Evolutionary conservation across 2,329 filamentous ascomycete genomes (phyloP).

Genomic region (Samsoniella hepiali): DNA sequence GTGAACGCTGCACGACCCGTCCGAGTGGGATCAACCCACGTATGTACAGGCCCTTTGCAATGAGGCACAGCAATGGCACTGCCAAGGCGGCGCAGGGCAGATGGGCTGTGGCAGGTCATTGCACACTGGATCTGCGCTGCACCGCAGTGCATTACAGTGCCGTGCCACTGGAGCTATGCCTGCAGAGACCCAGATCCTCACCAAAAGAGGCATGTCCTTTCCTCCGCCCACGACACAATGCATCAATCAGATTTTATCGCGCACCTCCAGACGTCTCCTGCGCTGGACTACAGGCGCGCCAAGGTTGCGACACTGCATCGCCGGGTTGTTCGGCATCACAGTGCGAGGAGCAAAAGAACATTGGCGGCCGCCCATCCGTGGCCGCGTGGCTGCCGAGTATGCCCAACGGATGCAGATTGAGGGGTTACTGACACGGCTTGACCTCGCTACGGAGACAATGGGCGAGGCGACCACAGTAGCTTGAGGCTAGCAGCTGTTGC

Average conservation of each 20-base stretch:
- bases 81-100: background rate
- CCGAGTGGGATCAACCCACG: background rate
- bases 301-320: background rate
- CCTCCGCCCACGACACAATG: background rate
- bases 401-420: background rate
- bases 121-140: background rate
- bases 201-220: background rate
- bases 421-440: background rate
- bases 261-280: background rate
- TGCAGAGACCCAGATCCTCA: background rate
- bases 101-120: background rate
- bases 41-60: background rate
- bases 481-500: background rate
- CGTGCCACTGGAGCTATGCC: background rate
- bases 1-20: background rate
- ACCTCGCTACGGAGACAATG: too few species aligned
- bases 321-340: slow-evolving; percentile 10
- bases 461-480: background rate
- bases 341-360: slow-evolving; percentile 1
- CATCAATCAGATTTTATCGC: slow-evolving; percentile 11
- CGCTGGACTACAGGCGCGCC: background rate
- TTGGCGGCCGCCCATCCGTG: background rate
- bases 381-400: background rate
- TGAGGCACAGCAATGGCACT: background rate
- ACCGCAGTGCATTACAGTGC: background rate